Evolutionary conservation across 495 filamentous ascomycete genomes (phyloP), one percentile per base, ranked within the genome.

Genomic region (Penicillium soppii): DNA sequence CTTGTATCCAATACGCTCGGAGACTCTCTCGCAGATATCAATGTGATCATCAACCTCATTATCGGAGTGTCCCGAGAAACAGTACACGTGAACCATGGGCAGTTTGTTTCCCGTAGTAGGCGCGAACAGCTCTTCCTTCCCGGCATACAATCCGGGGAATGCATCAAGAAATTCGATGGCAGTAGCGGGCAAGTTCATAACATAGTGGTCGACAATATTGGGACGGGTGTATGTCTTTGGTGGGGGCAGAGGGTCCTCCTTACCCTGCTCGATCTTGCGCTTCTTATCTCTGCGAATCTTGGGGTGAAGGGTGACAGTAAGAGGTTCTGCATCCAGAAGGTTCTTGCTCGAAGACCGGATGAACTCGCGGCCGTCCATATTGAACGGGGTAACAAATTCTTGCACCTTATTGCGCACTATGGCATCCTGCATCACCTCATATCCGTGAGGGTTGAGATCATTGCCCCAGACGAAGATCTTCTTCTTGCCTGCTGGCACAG

Each of bases 391-490:
- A 16, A 97, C 89, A 56, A 89, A 96, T 10, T 83, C 62, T 0
- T 65, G 40, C 43, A 95, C 91, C 69, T 95, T 95, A 70, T 99
- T 99, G 25, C 79, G 72, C 29, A 68, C 65, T 13, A 95, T 80
- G 4, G 88, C 88, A 41, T 85, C 79, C 30, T 74, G 59, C 63
- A 99, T 82, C 42, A 80, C 82, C 40, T 73, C 77, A 67, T 81
- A 88, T 48, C 90, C 91, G 49, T 94, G 88, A 4, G 94, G 94
- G 59, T 99, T 99, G 61, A 97, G 82, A 63, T 99, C 94, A 65
- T 97, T 97, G 9, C 91, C 94, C 87, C 88, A 96, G 30, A 97
- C 92, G 57, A 96, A 92, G n/a, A 90, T 87, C 38, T 82, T 81
- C 67, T 87, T 91, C 73, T 86, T 92, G 21, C 89, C 94, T 1